phyloP scores from a whole-genome alignment of 2,329 filamentous ascomycete genomes.

The Emmonsiellopsis sp. region DNA sequence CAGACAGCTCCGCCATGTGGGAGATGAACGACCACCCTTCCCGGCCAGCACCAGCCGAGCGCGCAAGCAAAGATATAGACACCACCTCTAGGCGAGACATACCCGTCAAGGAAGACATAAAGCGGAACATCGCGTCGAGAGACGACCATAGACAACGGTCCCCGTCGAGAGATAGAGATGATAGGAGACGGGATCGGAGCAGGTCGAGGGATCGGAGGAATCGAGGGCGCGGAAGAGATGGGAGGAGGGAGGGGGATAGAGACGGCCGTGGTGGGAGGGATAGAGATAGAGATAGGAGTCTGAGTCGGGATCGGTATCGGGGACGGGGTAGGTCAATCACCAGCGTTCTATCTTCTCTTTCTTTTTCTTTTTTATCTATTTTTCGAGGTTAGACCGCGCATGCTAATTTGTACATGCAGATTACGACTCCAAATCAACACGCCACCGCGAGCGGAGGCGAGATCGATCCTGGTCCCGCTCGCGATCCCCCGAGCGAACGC shows the following conservation, averaged over 20 bases:
- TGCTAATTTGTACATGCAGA: constrained; percentile 2
- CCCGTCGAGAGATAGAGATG: constrained; percentile 28
- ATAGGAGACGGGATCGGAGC: constrained; percentile 34
- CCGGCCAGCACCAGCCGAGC: constrained; percentile 16
- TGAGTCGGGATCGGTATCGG: constrained; percentile 22
- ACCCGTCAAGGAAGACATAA: constrained; percentile 25
- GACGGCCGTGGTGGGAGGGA: constrained; percentile 24
- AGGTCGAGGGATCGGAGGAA: constrained; percentile 32
- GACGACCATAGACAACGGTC: constrained; percentile 33
- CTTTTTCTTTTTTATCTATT: constrained; percentile 1
- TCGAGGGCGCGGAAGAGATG: constrained; percentile 26
- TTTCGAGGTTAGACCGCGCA: not conserved
- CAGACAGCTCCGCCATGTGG: constrained; percentile 55
- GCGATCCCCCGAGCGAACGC: constrained; percentile 17
- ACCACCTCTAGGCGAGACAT: constrained; percentile 26
- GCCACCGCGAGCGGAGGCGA: constrained; percentile 22
- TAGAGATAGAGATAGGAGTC: constrained; percentile 25
- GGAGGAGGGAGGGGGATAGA: constrained; percentile 29
- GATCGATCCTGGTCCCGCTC: constrained; percentile 20
- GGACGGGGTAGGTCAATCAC: constrained; percentile 27
- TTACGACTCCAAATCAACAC: constrained; percentile 19
- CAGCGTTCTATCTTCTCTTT: not conserved
- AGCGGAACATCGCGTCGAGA: constrained; percentile 24
- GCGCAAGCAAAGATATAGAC: constrained; percentile 20
- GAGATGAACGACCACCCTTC: constrained; percentile 35